These are phyloP conservation scores for Pichia sorboxylosa DNA, from an alignment of 1,139 yeast genomes.

Conservation along the genomic window DNA sequence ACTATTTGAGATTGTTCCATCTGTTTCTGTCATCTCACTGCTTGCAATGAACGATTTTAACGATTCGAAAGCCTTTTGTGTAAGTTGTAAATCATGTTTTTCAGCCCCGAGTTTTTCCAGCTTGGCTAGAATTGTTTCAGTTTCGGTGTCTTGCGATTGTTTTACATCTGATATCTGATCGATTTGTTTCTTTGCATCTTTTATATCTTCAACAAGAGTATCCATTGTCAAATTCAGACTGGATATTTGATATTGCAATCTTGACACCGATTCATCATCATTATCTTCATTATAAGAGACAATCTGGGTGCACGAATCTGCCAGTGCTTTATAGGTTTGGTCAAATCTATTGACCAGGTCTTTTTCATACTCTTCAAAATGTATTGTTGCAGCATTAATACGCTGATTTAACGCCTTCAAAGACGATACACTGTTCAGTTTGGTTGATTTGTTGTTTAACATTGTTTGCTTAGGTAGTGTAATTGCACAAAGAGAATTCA, in stretches of 20 bases:
- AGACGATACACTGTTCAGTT: conserved; percentile 19
- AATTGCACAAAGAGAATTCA: conserved; percentile 32
- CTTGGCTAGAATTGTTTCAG: conserved; percentile 22
- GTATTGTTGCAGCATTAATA: conserved; percentile 36
- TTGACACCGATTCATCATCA: conserved; percentile 31
- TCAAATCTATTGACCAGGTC: conserved; percentile 43
- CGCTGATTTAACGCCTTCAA: conserved; percentile 27
- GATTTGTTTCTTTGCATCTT: conserved; percentile 24
- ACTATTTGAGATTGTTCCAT: conserved; percentile 1
- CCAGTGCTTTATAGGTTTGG: conserved; percentile 33
- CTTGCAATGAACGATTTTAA: conserved; percentile 27
- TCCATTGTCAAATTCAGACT: conserved; percentile 46
- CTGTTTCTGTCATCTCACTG: conserved; percentile 12
- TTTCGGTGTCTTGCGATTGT: background rate
- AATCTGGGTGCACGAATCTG: conserved; percentile 28
- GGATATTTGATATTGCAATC: conserved; percentile 54
- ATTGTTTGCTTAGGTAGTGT: conserved; percentile 13
- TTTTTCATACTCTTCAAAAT: conserved; percentile 50
- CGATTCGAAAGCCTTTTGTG: conserved; percentile 34
- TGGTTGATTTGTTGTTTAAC: conserved; percentile 14
- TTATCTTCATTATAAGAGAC: conserved; percentile 23
- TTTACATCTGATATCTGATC: conserved; percentile 4
- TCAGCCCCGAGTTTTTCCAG: conserved; percentile 34
- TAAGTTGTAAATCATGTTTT: conserved; percentile 34
- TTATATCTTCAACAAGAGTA: conserved; percentile 41